phyloP scores from a whole-genome alignment of 257 asterid species.

The Datura wrightii region DNA sequence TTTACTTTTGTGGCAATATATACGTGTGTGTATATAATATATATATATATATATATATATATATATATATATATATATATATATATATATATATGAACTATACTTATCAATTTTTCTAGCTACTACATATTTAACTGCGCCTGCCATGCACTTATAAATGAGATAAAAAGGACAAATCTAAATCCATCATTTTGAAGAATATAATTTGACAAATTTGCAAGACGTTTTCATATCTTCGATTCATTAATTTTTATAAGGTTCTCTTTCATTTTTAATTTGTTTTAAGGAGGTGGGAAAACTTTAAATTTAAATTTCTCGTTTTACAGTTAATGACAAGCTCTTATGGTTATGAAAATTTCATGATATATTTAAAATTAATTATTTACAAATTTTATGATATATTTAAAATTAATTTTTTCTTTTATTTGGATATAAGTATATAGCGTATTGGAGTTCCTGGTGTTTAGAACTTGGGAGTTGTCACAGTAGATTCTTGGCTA shows the following conservation, averaged over 20 bases:
- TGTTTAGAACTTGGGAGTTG: conserved; percentile 3
- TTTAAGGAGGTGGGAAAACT: background rate
- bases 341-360: background rate
- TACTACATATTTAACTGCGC: no score
- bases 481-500: background rate
- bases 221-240: no score
- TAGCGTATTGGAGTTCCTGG: background rate
- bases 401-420: background rate
- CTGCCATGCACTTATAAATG: no score
- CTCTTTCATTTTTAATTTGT: background rate
- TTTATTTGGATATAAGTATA: background rate
- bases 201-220: no score
- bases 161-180: no score
- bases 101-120: no score
- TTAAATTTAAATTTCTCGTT: background rate
- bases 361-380: background rate
- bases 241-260: background rate
- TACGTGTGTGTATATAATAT: no score
- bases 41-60: no score
- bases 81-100: no score
- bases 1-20: no score
- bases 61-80: no score
- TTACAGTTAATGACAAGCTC: background rate
- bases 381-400: background rate
- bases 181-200: no score